phyloP scores from a whole-genome alignment of 176 grass and related monocot species.

The Aegilops umbellulata region DNA sequence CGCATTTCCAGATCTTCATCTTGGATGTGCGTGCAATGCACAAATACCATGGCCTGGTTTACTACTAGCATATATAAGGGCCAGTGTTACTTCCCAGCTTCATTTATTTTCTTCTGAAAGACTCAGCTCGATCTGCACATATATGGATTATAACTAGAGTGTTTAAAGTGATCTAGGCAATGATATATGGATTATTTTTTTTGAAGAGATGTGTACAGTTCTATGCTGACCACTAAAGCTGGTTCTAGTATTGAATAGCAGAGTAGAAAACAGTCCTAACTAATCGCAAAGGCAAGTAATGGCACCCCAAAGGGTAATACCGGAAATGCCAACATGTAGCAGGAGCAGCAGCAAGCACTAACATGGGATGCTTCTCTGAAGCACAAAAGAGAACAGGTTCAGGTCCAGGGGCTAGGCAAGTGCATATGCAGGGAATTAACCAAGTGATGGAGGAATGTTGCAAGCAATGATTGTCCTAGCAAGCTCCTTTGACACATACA shows the following conservation, averaged over 20 bases:
- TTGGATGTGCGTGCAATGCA: conserved; percentile 5
- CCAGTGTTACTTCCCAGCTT: background rate
- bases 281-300: background rate
- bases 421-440: conserved; percentile 55
- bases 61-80: no score
- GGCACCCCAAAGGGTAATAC: conserved; percentile 3
- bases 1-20: background rate
- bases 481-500: conserved; percentile 41
- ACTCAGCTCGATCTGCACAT: background rate
- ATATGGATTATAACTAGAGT: background rate
- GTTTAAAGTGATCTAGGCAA: background rate
- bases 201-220: background rate
- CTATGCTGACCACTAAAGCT: background rate
- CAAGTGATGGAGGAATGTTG: conserved; percentile 60
- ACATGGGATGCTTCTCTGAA: conserved; percentile 40
- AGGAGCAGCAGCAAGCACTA: conserved; percentile 15
- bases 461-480: conserved; percentile 62
- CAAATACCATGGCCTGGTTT: background rate
- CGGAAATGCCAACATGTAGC: conserved; percentile 21
- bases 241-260: background rate
- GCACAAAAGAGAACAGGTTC: conserved; percentile 21
- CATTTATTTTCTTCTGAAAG: background rate
- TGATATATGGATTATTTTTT: background rate
- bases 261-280: background rate
- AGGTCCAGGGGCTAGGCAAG: conserved; percentile 13